Evolutionary conservation across 306 rosid genomes (phyloP), one percentile per base, ranked within the genome.

Genomic region (Quercus robur): DNA sequence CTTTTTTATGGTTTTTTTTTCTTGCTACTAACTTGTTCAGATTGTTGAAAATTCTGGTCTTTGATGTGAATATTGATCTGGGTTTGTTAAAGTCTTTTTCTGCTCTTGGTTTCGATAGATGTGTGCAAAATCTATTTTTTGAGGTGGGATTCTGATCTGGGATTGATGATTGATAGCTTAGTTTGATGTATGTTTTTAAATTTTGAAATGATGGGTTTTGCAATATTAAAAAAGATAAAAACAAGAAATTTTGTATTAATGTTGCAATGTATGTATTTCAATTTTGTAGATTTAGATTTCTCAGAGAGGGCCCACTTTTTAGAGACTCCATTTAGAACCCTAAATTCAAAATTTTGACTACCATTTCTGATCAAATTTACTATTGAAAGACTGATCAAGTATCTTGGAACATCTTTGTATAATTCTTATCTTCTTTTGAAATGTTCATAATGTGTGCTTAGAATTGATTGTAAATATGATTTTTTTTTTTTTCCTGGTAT

Each of bases 111-210:
- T 21, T 66, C 5, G 30, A 54, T 52, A 33, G 35, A 46, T 35
- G 14, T 46, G 52, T 9, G 14, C n/a, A 38, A 23, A 49, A 33
- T 15, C 20, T 3, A 49, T 49, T 1, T 0, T 62, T 73, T 54
- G 20, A 1, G 73, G 5, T 59, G 31, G 46, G 15, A 68, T 63
- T 78, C 55, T 7, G 81, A 73, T 87, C 78, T 62, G 76, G 70
- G 82, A 71, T 72, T 77, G 28, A 23, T 73, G 35, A 68, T 52
- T 51, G 41, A 3, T 17, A 0, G 76, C 56, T n/a, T 12, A 59
- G 19, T 76, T 49, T 75, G 56, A 66, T 56, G 28, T 41, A 41
- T 41, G 46, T 41, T 8, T 25, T 28, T 54, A 1, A n/a, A 41
- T 19, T 18, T 25, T 57, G 67, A 21, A 38, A 1, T 19, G 12